A percentile compares a stretch with the other conserved stretches of the same genome.
phyloP scores from a whole-genome alignment of 352 stramenopile species.

The Phytopythium montanum region DNA sequence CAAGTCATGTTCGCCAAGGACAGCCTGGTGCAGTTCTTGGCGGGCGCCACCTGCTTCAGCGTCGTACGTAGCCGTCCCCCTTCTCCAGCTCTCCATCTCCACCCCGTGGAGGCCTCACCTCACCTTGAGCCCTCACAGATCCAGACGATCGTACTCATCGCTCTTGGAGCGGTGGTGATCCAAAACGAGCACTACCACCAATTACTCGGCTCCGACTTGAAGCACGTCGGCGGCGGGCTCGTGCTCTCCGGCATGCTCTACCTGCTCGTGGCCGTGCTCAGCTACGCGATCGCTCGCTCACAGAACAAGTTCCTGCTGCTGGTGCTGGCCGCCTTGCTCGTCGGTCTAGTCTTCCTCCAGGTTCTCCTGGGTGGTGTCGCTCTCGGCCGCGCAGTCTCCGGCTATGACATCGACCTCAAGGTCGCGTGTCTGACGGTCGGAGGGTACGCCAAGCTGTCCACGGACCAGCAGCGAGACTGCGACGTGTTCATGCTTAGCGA shows the following conservation, averaged over 20 bases:
- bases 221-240: constrained; percentile 55
- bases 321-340: constrained; percentile 37
- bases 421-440: constrained; percentile 59
- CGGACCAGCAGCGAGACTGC: constrained; percentile 30
- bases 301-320: constrained; percentile 81
- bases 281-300: constrained; percentile 46
- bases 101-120: not conserved
- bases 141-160: constrained; percentile 50
- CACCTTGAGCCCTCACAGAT: constrained; percentile 12
- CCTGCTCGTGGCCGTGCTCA: constrained; percentile 33
- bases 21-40: constrained; percentile 59
- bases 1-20: constrained; percentile 53
- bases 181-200: constrained; percentile 61
- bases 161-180: constrained; percentile 43
- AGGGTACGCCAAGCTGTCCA: constrained; percentile 35
- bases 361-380: constrained; percentile 56
- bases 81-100: not conserved
- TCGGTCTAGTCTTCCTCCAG: constrained; percentile 56
- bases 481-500: constrained; percentile 53
- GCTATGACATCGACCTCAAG: constrained; percentile 33
- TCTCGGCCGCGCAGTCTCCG: constrained; percentile 26
- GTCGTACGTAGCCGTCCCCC: constrained; percentile 21
- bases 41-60: constrained; percentile 54
- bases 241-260: constrained; percentile 69
- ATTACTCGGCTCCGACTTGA: constrained; percentile 43